Percentiles rank a stretch among this genome's conserved stretches.
These are phyloP conservation scores for Acanthamoeba lenticulata DNA, from an alignment of 208 protist species.

Conservation along the genomic window DNA sequence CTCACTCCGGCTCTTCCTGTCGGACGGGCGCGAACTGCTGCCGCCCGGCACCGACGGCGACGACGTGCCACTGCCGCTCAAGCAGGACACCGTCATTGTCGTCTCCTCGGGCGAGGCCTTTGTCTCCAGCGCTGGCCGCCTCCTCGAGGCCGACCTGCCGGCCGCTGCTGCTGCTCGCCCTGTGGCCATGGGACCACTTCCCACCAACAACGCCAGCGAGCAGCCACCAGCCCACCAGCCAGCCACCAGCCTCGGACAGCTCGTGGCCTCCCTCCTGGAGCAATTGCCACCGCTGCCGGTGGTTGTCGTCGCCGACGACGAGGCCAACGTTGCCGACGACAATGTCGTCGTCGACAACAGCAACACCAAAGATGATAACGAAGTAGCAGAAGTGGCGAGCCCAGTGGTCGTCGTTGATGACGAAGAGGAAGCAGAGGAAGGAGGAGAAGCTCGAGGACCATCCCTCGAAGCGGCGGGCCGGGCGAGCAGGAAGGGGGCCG, in stretches of 20 bases:
- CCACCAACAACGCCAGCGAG: not conserved
- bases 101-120: conserved; percentile 52
- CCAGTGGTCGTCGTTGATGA: not conserved
- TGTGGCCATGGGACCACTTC: not conserved
- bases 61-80: not conserved
- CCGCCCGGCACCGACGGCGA: not conserved
- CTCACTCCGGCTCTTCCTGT: not conserved
- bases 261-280: conserved; percentile 2
- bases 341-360: not conserved
- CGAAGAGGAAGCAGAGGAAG: not conserved
- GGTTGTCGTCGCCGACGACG: not conserved
- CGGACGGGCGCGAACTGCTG: conserved; percentile 36
- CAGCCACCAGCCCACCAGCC: not conserved
- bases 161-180: not conserved
- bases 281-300: not conserved
- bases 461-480: not conserved
- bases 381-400: not conserved
- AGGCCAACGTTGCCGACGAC: not conserved
- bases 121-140: not conserved
- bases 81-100: conserved; percentile 40
- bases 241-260: not conserved
- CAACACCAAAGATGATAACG: not conserved
- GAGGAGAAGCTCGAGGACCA: not conserved
- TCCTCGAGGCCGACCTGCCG: not conserved
- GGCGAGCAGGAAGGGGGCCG: not conserved